phyloP scores from a whole-genome alignment of 2,329 filamentous ascomycete genomes.

The Didymella pinodella region DNA sequence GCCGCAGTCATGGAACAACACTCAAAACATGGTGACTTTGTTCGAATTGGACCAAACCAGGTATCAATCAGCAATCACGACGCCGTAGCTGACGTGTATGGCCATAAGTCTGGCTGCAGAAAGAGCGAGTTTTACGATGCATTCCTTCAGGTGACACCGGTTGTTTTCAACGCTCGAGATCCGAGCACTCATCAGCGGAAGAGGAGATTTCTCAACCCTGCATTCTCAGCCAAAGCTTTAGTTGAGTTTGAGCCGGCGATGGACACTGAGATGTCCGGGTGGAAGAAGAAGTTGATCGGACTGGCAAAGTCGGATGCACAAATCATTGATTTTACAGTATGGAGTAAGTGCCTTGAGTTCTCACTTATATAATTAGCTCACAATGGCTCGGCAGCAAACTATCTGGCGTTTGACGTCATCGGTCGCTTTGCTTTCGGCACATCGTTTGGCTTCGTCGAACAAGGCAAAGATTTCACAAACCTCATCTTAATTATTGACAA shows the following conservation, averaged over 20 bases:
- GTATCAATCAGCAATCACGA: background rate
- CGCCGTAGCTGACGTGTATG: background rate
- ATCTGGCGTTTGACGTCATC: background rate
- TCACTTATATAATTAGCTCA: too few relatives aligned
- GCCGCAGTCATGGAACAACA: background rate
- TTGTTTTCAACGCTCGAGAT: background rate
- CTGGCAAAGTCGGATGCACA: background rate
- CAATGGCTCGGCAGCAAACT: too few relatives aligned
- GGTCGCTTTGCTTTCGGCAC: background rate
- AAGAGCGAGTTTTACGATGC: background rate
- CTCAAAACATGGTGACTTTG: background rate
- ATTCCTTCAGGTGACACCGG: background rate
- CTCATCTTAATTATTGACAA: background rate
- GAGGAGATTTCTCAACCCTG: background rate
- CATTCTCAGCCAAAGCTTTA: background rate
- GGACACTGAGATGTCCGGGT: background rate
- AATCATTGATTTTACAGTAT: background rate
- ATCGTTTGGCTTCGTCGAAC: background rate
- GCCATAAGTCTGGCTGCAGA: background rate
- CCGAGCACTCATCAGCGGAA: background rate
- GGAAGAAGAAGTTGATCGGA: background rate
- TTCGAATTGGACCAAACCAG: background rate
- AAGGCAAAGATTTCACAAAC: background rate
- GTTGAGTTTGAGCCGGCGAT: background rate
- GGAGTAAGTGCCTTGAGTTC: background rate